Evolutionary conservation across 352 stramenopile genomes (phyloP).

Genomic region (Phytopythium chamaehyphon): DNA sequence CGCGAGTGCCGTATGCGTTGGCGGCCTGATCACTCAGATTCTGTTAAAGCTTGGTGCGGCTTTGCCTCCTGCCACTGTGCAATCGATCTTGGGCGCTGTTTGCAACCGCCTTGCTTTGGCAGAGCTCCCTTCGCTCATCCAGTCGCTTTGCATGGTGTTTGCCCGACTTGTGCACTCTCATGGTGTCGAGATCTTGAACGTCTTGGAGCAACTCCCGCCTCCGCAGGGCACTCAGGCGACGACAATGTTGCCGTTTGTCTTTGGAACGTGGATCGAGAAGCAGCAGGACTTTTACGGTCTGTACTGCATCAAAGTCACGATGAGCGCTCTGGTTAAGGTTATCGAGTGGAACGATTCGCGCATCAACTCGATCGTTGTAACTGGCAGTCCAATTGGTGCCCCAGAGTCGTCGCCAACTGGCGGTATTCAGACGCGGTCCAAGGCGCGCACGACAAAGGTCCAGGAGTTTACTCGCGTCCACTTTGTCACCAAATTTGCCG

Average conservation of each 20-base stretch:
- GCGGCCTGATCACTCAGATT: conserved; percentile 78
- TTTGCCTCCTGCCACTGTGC: conserved; percentile 57
- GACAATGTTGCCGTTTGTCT: conserved; percentile 78
- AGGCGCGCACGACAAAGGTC: conserved; percentile 31
- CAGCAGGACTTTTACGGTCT: conserved; percentile 81
- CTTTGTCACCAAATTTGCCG: conserved; percentile 75
- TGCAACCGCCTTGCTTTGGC: conserved; percentile 58
- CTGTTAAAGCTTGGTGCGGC: conserved; percentile 60
- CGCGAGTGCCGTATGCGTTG: conserved; percentile 65
- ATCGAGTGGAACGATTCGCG: conserved; percentile 72
- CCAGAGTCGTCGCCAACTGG: conserved; percentile 4
- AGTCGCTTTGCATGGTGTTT: conserved; percentile 83
- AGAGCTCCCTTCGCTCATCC: conserved; percentile 66
- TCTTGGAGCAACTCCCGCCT: conserved; percentile 63
- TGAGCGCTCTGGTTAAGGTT: conserved; percentile 70
- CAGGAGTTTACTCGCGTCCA: conserved; percentile 60
- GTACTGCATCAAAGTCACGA: conserved; percentile 82
- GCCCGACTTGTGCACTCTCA: conserved; percentile 75
- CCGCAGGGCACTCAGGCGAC: conserved; percentile 22
- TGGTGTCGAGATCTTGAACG: conserved; percentile 57
- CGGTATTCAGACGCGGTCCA: conserved; percentile 57
- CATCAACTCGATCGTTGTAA: conserved; percentile 61
- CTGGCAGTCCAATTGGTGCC: conserved; percentile 39
- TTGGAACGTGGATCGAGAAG: conserved; percentile 80
- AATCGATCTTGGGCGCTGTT: conserved; percentile 73